Evolutionary conservation across 768 basidiomycete genomes (phyloP).

Genomic region (Podaxis mareebaensis): DNA sequence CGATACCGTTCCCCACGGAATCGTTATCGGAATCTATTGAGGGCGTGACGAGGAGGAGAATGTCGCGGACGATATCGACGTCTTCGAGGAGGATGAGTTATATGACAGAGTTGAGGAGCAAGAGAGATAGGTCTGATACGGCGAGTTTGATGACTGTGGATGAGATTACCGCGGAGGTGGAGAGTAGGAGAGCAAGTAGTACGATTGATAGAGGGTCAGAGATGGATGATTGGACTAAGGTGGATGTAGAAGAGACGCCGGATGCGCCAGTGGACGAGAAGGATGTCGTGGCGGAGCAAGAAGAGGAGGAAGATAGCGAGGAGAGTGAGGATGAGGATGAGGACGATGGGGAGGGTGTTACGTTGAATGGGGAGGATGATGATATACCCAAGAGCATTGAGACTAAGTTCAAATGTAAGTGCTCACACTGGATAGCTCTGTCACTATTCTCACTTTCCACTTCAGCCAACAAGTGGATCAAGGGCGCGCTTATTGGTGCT

Average conservation of each 20-base stretch:
- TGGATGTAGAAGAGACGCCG: constrained; percentile 49
- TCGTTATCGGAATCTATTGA: constrained; percentile 81
- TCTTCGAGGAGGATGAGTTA: constrained; percentile 74
- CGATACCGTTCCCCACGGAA: constrained; percentile 76
- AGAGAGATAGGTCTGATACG: constrained; percentile 83
- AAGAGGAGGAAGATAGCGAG: constrained; percentile 40
- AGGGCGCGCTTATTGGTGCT: constrained; percentile 92
- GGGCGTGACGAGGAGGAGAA: constrained; percentile 41
- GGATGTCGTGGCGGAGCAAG: constrained; percentile 40
- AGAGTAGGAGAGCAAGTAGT: constrained; percentile 61
- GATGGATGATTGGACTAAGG: constrained; percentile 74
- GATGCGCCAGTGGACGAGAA: constrained; percentile 35
- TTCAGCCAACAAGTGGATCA: constrained; percentile 92
- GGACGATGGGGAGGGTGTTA: constrained; percentile 49
- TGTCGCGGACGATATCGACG: constrained; percentile 47
- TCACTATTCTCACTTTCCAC: constrained; percentile 11
- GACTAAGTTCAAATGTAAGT: constrained; percentile 23
- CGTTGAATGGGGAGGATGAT: constrained; percentile 40
- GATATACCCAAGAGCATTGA: constrained; percentile 34
- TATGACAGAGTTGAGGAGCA: constrained; percentile 79
- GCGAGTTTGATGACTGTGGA: constrained; percentile 94
- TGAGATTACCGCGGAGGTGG: constrained; percentile 96
- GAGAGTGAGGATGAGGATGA: constrained; percentile 46
- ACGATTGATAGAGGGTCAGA: constrained; percentile 42
- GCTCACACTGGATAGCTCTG: neutral